A percentile compares a stretch with the other conserved stretches of the same genome.
phyloP scores from a whole-genome alignment of 108 stramenopile species.

The Pseudonitzschia pungens region DNA sequence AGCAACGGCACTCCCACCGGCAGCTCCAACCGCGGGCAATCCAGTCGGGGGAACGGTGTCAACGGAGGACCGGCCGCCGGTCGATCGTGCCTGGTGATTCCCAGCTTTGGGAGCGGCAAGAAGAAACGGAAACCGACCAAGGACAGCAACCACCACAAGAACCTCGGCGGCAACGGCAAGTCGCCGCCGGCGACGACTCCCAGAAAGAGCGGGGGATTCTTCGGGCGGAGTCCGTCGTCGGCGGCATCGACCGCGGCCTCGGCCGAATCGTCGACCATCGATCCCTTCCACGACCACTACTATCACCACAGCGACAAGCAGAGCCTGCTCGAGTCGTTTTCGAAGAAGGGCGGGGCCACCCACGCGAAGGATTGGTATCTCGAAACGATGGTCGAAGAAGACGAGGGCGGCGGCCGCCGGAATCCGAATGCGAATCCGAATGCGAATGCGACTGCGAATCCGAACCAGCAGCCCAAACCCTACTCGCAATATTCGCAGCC shows the following conservation, averaged over 20 bases:
- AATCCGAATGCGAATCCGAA: not conserved
- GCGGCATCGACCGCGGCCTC: slow-evolving; percentile 18
- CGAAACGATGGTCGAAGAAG: slow-evolving; percentile 20
- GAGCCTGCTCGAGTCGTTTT: slow-evolving; percentile 10
- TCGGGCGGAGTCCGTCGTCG: not conserved
- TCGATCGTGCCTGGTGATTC: slow-evolving; percentile 24
- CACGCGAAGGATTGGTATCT: slow-evolving; percentile 18
- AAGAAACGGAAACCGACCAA: slow-evolving; percentile 3
- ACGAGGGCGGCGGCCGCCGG: not conserved
- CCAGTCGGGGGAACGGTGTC: not conserved
- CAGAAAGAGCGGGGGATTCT: not conserved
- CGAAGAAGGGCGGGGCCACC: not conserved
- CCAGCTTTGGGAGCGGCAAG: slow-evolving; percentile 17
- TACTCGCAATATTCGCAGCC: not conserved
- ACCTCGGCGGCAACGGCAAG: not conserved
- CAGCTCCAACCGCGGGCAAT: not conserved
- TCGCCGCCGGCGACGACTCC: not conserved
- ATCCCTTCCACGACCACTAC: slow-evolving; percentile 12
- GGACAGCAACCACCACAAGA: not conserved
- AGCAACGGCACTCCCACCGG: not conserved
- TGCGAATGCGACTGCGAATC: not conserved
- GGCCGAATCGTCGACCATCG: slow-evolving; percentile 18
- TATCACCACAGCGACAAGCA: slow-evolving; percentile 27
- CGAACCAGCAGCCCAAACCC: not conserved
- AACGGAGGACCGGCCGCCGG: slow-evolving; percentile 13